A percentile compares a stretch with the other conserved stretches of the same genome.
Evolutionary conservation across 2,329 filamentous ascomycete species (phyloP).

Genomic region (Paraconiothyrium sp.): DNA sequence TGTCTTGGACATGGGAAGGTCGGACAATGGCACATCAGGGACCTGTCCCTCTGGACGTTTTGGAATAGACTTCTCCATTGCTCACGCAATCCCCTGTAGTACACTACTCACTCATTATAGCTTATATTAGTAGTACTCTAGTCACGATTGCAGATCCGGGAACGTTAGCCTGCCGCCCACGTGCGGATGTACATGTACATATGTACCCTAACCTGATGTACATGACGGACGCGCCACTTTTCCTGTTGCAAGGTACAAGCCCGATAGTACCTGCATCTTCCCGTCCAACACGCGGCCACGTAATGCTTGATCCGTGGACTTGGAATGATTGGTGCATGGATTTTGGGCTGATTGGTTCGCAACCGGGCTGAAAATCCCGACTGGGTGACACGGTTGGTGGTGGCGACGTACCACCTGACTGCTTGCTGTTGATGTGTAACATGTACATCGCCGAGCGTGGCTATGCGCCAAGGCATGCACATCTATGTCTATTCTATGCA

Average conservation of each 20-base stretch:
- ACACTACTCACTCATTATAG: constrained; percentile 22
- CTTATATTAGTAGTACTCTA: not conserved
- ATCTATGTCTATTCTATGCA: not conserved
- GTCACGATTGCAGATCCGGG: not conserved
- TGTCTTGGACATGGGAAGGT: not conserved
- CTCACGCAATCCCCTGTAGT: constrained; percentile 29
- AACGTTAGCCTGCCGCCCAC: constrained; percentile 9
- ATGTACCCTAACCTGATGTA: constrained; percentile 6
- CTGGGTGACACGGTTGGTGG: constrained; percentile 3
- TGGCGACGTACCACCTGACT: constrained; percentile 8
- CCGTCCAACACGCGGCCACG: constrained; percentile 2
- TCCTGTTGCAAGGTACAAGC: constrained; percentile 3
- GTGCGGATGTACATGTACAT: constrained; percentile 2
- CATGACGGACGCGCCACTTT: not conserved
- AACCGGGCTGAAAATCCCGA: not conserved
- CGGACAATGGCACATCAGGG: not conserved
- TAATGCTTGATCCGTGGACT: not conserved
- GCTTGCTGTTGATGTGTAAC: constrained; percentile 18
- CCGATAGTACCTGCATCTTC: constrained; percentile 13
- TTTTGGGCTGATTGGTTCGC: not conserved
- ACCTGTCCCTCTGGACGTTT: constrained; percentile 20
- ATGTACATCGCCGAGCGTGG: not conserved
- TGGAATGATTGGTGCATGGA: constrained; percentile 11
- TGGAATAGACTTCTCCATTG: constrained; percentile 36
- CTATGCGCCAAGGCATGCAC: not conserved